A percentile compares a stretch with the other conserved stretches of the same genome.
phyloP scores from a whole-genome alignment of 371 early-diverging fungal genomes.

The Mortierella sp. region DNA sequence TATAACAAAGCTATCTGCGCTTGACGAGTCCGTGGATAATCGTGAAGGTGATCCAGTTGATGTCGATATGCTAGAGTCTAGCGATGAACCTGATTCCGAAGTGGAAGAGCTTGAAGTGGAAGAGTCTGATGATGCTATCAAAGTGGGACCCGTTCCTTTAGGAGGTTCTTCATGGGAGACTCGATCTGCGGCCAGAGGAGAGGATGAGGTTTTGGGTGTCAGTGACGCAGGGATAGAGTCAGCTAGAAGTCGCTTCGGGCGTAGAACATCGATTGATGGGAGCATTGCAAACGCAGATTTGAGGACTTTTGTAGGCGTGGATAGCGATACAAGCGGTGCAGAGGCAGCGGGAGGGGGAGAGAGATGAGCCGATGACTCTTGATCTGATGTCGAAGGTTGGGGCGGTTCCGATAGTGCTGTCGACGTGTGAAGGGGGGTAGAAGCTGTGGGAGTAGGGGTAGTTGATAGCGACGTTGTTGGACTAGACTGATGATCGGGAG shows the following conservation, averaged over 20 bases:
- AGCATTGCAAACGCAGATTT: constrained; percentile 39
- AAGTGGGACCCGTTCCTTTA: not conserved
- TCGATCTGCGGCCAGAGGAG: not conserved
- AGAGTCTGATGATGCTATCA: not conserved
- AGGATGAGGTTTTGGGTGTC: not conserved
- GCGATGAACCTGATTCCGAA: not conserved
- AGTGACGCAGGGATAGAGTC: not conserved
- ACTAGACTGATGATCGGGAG: constrained; percentile 7
- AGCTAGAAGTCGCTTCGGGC: constrained; percentile 12
- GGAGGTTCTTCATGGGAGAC: not conserved
- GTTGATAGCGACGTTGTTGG: not conserved
- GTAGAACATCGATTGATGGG: constrained; percentile 33
- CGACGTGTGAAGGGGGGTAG: not conserved
- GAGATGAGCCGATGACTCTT: not conserved
- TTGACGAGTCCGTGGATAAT: not conserved
- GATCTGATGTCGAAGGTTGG: not conserved
- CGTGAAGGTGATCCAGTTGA: constrained; percentile 1
- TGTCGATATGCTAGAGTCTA: not conserved
- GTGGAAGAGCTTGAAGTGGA: not conserved
- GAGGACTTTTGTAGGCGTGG: constrained; percentile 33
- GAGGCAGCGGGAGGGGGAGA: not conserved
- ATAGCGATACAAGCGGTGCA: constrained; percentile 6
- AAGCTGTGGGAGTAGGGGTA: not conserved
- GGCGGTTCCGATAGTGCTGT: not conserved
- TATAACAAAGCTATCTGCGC: not conserved